A percentile compares a stretch with the other conserved stretches of the same genome.
phyloP scores from a whole-genome alignment of 768 basidiomycete species.

The Pilatotrama ljubarskyi region DNA sequence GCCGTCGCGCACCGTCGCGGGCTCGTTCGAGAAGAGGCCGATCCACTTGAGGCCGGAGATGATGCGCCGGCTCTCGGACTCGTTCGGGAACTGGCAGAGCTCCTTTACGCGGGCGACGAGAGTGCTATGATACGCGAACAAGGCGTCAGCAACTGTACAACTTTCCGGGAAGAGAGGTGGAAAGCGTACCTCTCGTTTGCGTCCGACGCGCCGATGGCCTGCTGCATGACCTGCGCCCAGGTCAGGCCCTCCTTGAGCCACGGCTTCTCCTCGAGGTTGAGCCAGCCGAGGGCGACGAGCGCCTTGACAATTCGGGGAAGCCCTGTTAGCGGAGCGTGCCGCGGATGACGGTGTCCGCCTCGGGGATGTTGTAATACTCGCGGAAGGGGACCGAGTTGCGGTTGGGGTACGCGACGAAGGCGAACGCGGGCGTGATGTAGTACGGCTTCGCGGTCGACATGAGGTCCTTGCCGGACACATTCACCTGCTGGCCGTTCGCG shows the following conservation, averaged over 20 bases:
- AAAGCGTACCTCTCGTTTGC: constrained; percentile 61
- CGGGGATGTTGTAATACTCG: constrained; percentile 90
- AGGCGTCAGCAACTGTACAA: not conserved
- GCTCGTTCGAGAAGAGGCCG: constrained; percentile 66
- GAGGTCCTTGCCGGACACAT: constrained; percentile 76
- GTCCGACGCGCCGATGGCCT: constrained; percentile 66
- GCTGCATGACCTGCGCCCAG: constrained; percentile 83
- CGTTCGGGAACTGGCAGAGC: no score
- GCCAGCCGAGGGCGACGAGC: constrained; percentile 85
- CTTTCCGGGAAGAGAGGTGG: not conserved
- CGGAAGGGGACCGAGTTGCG: constrained; percentile 89
- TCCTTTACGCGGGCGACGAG: no score
- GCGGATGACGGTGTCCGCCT: constrained; percentile 88
- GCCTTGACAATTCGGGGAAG: constrained; percentile 94
- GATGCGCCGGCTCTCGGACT: no score
- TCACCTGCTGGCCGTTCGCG: constrained; percentile 64
- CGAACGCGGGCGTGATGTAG: constrained; percentile 93
- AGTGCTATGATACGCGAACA: no score
- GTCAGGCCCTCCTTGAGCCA: no score
- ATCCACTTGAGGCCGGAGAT: no score
- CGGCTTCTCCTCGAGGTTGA: constrained; percentile 72
- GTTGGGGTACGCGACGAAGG: constrained; percentile 97
- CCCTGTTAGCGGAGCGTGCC: constrained; percentile 95
- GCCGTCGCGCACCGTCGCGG: constrained; percentile 58
- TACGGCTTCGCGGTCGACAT: constrained; percentile 92